A percentile compares a stretch with the other conserved stretches of the same genome.
These are phyloP conservation scores for Pyrenophora seminiperda DNA, from an alignment of 2,329 filamentous ascomycete species.

Conservation along the genomic window DNA sequence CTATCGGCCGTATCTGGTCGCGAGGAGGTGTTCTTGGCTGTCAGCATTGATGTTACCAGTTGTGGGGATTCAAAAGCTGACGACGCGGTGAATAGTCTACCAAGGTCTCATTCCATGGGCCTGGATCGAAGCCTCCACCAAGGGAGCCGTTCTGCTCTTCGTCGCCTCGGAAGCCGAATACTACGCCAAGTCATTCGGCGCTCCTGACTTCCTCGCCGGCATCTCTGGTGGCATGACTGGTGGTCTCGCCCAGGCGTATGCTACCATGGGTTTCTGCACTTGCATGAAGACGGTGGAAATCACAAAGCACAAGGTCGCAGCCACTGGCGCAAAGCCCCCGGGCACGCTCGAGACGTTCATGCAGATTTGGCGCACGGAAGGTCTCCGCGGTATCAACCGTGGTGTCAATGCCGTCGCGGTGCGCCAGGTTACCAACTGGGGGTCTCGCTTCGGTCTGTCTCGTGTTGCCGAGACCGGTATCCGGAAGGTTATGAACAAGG, in stretches of 20 bases:
- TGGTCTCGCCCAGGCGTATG: slow-evolving; percentile 96
- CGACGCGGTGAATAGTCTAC: slow-evolving; percentile 70
- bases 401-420: slow-evolving; percentile 99
- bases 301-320: slow-evolving; percentile 94
- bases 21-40: slow-evolving; percentile 93
- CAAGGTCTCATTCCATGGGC: slow-evolving; percentile 94
- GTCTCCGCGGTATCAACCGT: slow-evolving; percentile 94
- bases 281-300: slow-evolving; percentile 99
- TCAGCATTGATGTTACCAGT: slow-evolving; percentile 59
- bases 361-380: slow-evolving; percentile 94
- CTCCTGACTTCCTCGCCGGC: slow-evolving; percentile 83
- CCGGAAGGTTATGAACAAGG: slow-evolving; percentile 77
- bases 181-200: slow-evolving; percentile 82
- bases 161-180: slow-evolving; percentile 98
- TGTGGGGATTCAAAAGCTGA: slow-evolving; percentile 47
- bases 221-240: slow-evolving; percentile 91
- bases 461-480: slow-evolving; percentile 91
- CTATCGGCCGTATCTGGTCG: slow-evolving; percentile 86
- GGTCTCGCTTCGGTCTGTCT: slow-evolving; percentile 90
- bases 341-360: slow-evolving; percentile 94
- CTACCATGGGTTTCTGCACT: slow-evolving; percentile 99
- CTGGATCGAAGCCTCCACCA: slow-evolving; percentile 99
- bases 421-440: slow-evolving; percentile 99
- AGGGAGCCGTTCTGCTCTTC: slow-evolving; percentile 98
- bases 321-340: slow-evolving; percentile 79